Percentiles rank a stretch among this genome's conserved stretches.
phyloP scores from a whole-genome alignment of 2,329 filamentous ascomycete genomes.

The Phoma sp. region DNA sequence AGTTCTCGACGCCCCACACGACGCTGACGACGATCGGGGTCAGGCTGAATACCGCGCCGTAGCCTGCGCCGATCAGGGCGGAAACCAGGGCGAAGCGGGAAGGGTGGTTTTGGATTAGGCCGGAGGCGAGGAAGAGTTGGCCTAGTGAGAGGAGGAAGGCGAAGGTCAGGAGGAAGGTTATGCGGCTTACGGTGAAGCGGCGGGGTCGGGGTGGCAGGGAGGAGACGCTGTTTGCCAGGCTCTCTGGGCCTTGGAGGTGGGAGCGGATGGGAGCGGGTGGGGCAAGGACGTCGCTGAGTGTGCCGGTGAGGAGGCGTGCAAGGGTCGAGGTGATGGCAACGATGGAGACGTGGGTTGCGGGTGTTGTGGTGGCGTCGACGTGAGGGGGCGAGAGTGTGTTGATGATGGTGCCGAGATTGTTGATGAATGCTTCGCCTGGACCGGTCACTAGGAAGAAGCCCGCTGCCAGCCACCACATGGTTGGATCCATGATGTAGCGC shows the following conservation, averaged over 20 bases:
- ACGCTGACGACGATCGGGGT: slow-evolving; percentile 93
- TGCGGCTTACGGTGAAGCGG: slow-evolving; percentile 71
- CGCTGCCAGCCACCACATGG: slow-evolving; percentile 93
- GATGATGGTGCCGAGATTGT: slow-evolving; percentile 94
- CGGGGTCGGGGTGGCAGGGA: slow-evolving; percentile 36
- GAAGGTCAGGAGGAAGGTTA: slow-evolving; percentile 79
- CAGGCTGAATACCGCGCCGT: slow-evolving; percentile 88
- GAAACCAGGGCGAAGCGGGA: slow-evolving; percentile 87
- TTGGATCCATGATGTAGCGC: slow-evolving; percentile 82
- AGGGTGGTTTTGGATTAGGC: slow-evolving; percentile 73
- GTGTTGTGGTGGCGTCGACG: slow-evolving; percentile 63
- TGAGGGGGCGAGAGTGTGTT: slow-evolving; percentile 76
- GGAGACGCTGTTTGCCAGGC: slow-evolving; percentile 49
- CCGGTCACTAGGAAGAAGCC: slow-evolving; percentile 94
- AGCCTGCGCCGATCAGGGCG: slow-evolving; percentile 83
- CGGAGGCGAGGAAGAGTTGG: slow-evolving; percentile 78
- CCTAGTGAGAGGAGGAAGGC: slow-evolving; percentile 74
- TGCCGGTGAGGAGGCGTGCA: slow-evolving; percentile 88
- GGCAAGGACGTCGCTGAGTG: slow-evolving; percentile 87
- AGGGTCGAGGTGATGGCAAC: slow-evolving; percentile 88
- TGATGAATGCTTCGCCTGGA: slow-evolving; percentile 96
- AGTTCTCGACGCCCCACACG: slow-evolving; percentile 98
- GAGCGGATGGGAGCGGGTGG: slow-evolving; percentile 58
- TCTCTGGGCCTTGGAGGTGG: slow-evolving; percentile 59
- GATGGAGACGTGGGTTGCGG: slow-evolving; percentile 90